These are phyloP conservation scores for Phytophthora litchii DNA, from an alignment of 352 stramenopile genomes.

Conservation along the genomic window DNA sequence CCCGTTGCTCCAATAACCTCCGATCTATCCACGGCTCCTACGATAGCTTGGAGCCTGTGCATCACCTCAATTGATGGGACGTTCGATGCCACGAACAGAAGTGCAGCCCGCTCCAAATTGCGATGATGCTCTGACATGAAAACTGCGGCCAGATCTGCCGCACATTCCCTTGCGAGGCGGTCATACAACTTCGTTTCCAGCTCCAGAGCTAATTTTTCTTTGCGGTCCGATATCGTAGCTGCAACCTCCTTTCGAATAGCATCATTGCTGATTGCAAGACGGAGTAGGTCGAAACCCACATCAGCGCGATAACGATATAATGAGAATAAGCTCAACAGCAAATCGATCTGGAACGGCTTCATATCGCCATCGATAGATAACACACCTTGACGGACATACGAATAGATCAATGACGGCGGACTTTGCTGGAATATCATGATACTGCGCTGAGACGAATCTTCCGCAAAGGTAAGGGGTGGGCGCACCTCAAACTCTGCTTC, in stretches of 20 bases:
- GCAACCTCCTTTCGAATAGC: conserved; percentile 14
- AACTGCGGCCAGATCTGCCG: conserved; percentile 58
- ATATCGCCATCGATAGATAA: conserved; percentile 31
- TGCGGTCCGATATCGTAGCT: conserved; percentile 34
- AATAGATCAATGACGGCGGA: conserved; percentile 74
- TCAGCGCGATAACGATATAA: conserved; percentile 88
- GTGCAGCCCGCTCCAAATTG: conserved; percentile 64
- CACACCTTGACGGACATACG: conserved; percentile 55
- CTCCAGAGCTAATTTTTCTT: conserved; percentile 61
- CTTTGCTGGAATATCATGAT: conserved; percentile 79
- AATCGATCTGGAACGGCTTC: conserved; percentile 65
- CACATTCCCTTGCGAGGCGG: conserved; percentile 69
- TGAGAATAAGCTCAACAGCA: conserved; percentile 83
- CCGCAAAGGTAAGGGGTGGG: conserved; percentile 12
- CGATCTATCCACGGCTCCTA: conserved; percentile 44
- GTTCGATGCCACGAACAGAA: conserved; percentile 80
- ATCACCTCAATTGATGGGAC: conserved; percentile 63
- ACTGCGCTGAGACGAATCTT: conserved; percentile 28
- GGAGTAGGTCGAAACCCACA: conserved; percentile 61
- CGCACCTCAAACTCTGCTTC: conserved; percentile 65
- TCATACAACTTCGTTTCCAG: conserved; percentile 84
- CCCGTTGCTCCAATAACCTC: conserved; percentile 64
- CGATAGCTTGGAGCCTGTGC: conserved; percentile 54
- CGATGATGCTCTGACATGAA: conserved; percentile 62
- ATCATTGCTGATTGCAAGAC: conserved; percentile 34